Evolutionary conservation across 192 early-diverging fungal genomes (phyloP).

Genomic region (Linderina pennispora): DNA sequence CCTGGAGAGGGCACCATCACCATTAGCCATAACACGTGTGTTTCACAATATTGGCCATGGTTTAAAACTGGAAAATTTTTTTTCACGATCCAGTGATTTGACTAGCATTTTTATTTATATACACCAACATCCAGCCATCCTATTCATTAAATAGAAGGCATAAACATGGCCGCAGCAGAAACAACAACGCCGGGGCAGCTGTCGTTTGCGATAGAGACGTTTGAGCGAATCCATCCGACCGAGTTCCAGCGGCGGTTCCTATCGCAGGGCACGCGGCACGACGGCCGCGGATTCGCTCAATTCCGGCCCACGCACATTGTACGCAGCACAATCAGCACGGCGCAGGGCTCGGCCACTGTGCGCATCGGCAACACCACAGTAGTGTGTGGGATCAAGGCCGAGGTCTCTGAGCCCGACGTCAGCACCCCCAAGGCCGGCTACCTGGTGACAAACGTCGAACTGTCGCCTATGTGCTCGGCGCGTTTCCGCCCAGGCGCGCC

Average conservation of each 20-base stretch:
- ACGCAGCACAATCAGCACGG: conserved; percentile 66
- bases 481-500: conserved; percentile 82
- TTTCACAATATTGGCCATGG: no score
- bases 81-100: no score
- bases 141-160: background rate
- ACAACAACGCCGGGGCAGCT: no score
- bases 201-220: conserved; percentile 59
- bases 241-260: conserved; percentile 86
- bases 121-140: no score
- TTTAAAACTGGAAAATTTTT: no score
- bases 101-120: no score
- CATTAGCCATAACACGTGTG: no score
- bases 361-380: conserved; percentile 84
- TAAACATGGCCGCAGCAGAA: no score
- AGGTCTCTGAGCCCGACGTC: conserved; percentile 77
- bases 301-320: conserved; percentile 57
- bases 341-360: conserved; percentile 82
- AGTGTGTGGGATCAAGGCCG: conserved; percentile 92
- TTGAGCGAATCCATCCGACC: conserved; percentile 79
- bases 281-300: conserved; percentile 65
- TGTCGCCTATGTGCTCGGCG: conserved; percentile 87
- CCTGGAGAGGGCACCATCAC: no score
- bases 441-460: conserved; percentile 88
- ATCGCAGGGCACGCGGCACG: conserved; percentile 69
- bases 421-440: conserved; percentile 66